Base-by-base conservation (phyloP, 768 basidiomycete species). In the Leccinum disarticulatum region DNA sequence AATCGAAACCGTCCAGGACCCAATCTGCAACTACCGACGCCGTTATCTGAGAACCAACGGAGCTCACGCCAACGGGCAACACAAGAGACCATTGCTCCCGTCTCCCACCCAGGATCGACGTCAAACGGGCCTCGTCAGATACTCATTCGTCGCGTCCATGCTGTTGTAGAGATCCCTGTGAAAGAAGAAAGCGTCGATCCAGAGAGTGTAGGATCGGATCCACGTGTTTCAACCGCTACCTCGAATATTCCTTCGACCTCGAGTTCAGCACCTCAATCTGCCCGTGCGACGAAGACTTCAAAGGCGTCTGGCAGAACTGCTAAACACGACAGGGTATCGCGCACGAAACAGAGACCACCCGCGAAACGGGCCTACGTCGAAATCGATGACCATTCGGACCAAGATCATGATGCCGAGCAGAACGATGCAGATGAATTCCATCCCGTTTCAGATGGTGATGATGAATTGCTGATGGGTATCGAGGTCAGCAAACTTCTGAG, bases 121-220 rank as follows among this genome's bases (percentile, higher is more conserved):
- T 55, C 60, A 47, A 69, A 57, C 27, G 30, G 61, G n/a, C 25
- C 63, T 33, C 65, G 62, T 2, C 70, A 72, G 25, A 49, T 66
- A 19, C 38, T 90, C 15, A 77, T 90, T 46, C 82, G 88, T 22
- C 83, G 85, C 35, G 88, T 90, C 8, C 82, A 84, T 22, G 86
- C 88, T 28, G 68, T 78, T 3, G 69, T 82, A 6, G 78, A 89
- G 19, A 75, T 89, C 1, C 77, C 81, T 35, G 82, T 90, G 38
- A 90, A 90, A 65, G 80, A 80, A 57, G 87, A 90, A 70, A 84
- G 83, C 3, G 76, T 75, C 2, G 76, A 78, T 4, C 75, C 75
- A n/a, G 79, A 79, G 6, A 73, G 31, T n/a, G 11, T 60, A 9
- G 58, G 55, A 27, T 8, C 8, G 17, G 55, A 28, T 9, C 30